phyloP scores from a whole-genome alignment of 345 rosid genomes.

The Arabidopsis thaliana region TAIR10.1 NC_003075.7:9785501-9786000 shows the following conservation, averaged over 20 bases:
- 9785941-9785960: constrained; percentile 2
- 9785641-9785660: constrained; percentile 97
- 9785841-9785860: constrained; percentile 87
- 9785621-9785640: constrained; percentile 87
- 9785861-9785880: constrained; percentile 84
- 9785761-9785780: constrained; percentile 87
- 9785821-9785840: constrained; percentile 83
- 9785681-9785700: constrained; percentile 97
- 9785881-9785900: constrained; percentile 86
- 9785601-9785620: constrained; percentile 66
- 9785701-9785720: constrained; percentile 95
- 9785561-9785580: constrained; percentile 49
- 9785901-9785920: constrained; percentile 57
- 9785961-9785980: constrained; percentile 10
- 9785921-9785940: constrained; percentile 10
- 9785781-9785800: constrained; percentile 87
- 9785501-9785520: constrained; percentile 75
- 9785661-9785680: constrained; percentile 75
- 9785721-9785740: constrained; percentile 85
- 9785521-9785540: constrained; percentile 55
- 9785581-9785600: constrained; percentile 69
- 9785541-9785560: constrained; percentile 50
- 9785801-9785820: constrained; percentile 94
- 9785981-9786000: constrained; percentile 95
- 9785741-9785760: constrained; percentile 91